Evolutionary conservation across 768 basidiomycete genomes (phyloP).

Genomic region (Gymnopilus junonius): DNA sequence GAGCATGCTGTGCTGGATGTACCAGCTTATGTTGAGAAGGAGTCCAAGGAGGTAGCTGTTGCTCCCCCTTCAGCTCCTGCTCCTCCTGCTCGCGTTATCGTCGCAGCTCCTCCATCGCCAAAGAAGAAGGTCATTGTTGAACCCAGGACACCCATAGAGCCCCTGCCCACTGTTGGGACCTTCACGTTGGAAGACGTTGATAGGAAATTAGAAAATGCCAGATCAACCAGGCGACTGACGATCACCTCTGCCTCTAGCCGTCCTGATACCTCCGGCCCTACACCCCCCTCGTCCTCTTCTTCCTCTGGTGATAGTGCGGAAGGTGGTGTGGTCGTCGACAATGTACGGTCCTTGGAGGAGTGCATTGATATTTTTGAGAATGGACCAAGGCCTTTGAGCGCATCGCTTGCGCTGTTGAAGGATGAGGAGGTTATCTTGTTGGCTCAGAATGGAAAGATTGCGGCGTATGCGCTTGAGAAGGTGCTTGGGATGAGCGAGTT

Average conservation of each 20-base stretch:
- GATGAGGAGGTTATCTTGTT: constrained; percentile 94
- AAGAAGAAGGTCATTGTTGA: neutral
- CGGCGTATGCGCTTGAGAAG: constrained; percentile 95
- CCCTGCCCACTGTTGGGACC: constrained; percentile 31
- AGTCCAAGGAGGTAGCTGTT: constrained; percentile 1
- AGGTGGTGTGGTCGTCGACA: constrained; percentile 2
- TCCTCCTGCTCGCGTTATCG: neutral
- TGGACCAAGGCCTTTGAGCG: constrained; percentile 64
- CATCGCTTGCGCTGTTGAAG: constrained; percentile 63
- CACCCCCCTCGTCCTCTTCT: constrained; percentile 20
- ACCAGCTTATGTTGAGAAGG: neutral
- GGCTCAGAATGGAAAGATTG: constrained; percentile 90
- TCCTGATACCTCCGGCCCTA: constrained; percentile 6
- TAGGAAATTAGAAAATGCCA: constrained; percentile 40
- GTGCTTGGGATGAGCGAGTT: constrained; percentile 71
- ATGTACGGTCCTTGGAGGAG: constrained; percentile 67
- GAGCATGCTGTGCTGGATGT: constrained; percentile 30
- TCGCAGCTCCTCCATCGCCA: neutral
- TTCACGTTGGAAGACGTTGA: constrained; percentile 65
- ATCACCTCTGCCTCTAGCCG: constrained; percentile 20
- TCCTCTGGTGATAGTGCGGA: constrained; percentile 15
- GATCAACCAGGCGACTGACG: constrained; percentile 30
- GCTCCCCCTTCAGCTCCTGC: neutral
- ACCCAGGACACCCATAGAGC: constrained; percentile 8
- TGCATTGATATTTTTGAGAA: constrained; percentile 82